Evolutionary conservation across 1,139 yeast genomes (phyloP).

Genomic region (Blastobotrys elegans): DNA sequence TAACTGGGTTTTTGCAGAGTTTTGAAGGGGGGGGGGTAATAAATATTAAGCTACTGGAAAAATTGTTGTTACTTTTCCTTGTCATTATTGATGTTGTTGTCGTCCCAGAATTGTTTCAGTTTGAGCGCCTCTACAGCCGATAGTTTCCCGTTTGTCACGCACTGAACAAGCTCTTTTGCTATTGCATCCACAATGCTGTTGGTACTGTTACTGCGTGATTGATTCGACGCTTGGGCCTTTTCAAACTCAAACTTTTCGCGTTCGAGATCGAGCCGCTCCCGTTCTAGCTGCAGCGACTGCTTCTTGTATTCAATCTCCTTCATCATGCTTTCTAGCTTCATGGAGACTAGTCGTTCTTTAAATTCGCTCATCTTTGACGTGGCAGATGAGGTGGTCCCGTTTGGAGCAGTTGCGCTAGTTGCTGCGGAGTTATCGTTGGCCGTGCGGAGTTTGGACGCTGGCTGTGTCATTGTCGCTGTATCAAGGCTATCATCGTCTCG

Average conservation of each 20-base stretch:
- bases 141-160: too few species aligned
- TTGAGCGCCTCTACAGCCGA: too few species aligned
- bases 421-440: background rate
- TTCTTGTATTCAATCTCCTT: conserved; percentile 4
- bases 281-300: background rate
- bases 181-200: too few species aligned
- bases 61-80: too few species aligned
- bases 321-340: background rate
- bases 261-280: background rate
- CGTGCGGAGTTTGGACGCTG: background rate
- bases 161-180: too few species aligned
- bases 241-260: conserved; percentile 3
- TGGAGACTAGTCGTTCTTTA: background rate
- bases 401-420: background rate
- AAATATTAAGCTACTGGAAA: too few species aligned
- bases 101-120: too few species aligned
- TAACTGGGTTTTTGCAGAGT: too few species aligned
- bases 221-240: too few species aligned
- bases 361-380: background rate
- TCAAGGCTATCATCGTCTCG: background rate
- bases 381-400: background rate
- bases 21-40: too few species aligned
- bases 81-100: too few species aligned
- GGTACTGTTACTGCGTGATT: too few species aligned
- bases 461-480: background rate